phyloP scores from a whole-genome alignment of 1,284 basidiomycete species.

The Pseudozyma pruni region DNA sequence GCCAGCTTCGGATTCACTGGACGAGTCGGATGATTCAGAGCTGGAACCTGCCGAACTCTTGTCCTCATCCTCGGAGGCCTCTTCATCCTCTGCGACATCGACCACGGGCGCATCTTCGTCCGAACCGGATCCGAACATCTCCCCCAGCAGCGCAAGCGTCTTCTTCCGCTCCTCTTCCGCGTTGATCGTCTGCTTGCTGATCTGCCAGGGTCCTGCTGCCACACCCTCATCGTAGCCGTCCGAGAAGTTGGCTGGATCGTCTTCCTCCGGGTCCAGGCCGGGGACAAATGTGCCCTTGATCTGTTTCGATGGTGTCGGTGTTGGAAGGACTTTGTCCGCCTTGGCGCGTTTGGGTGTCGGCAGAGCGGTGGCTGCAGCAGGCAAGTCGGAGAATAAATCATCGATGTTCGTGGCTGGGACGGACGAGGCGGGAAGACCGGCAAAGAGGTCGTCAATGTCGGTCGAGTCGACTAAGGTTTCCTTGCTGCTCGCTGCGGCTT shows the following conservation, averaged over 20 bases:
- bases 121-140: constrained; percentile 73
- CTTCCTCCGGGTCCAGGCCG: constrained; percentile 48
- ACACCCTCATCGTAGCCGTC: constrained; percentile 62
- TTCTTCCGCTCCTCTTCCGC: constrained; percentile 33
- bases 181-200: constrained; percentile 10
- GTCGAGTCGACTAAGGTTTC: constrained; percentile 14
- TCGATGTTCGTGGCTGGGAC: constrained; percentile 3
- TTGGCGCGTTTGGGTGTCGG: constrained; percentile 10
- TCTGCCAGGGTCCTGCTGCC: constrained; percentile 4
- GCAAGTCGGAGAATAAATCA: constrained; percentile 36
- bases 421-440: background rate
- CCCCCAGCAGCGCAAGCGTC: constrained; percentile 41
- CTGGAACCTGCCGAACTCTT: background rate
- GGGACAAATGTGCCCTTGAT: constrained; percentile 26
- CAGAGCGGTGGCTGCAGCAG: constrained; percentile 1
- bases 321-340: background rate
- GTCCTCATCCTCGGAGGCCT: background rate
- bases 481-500: background rate
- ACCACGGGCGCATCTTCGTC: constrained; percentile 64
- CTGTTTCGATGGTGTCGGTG: constrained; percentile 10
- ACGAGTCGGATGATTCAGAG: constrained; percentile 13
- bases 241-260: constrained; percentile 53
- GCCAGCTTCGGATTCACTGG: constrained; percentile 1
- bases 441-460: constrained; percentile 40
- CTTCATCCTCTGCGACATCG: background rate